phyloP scores from a whole-genome alignment of 139 green algal genomes.

The Coelastrella sp. region DNA sequence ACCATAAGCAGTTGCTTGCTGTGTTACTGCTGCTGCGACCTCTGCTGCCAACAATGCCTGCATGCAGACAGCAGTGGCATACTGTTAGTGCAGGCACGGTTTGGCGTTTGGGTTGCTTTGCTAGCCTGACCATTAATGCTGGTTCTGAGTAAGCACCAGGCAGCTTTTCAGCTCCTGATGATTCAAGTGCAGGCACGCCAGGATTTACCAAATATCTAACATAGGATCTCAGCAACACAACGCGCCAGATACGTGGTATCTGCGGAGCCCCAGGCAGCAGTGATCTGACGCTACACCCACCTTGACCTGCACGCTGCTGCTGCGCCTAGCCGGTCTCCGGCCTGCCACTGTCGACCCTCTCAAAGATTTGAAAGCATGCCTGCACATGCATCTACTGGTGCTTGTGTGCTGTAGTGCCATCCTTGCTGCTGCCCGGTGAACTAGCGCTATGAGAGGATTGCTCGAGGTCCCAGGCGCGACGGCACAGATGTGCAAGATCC shows the following conservation, averaged over 20 bases:
- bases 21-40: constrained; percentile 43
- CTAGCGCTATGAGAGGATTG: not conserved
- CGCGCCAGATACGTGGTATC: too few species aligned
- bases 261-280: too few species aligned
- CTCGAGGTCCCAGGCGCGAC: not conserved
- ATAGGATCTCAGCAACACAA: too few species aligned
- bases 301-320: constrained; percentile 31
- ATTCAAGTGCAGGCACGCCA: too few species aligned
- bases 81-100: too few species aligned
- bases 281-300: not conserved
- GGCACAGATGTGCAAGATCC: not conserved
- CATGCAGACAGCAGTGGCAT: not conserved
- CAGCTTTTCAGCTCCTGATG: too few species aligned
- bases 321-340: not conserved
- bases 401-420: not conserved
- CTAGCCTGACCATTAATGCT: too few species aligned
- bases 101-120: too few species aligned
- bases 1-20: constrained; percentile 49
- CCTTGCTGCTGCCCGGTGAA: not conserved
- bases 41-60: constrained; percentile 17
- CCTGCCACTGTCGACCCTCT: not conserved
- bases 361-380: not conserved
- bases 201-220: too few species aligned
- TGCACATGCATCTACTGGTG: not conserved
- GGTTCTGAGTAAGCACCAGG: too few species aligned